These are phyloP conservation scores for Leavenworthia alabamica DNA, from an alignment of 345 rosid species.

Conservation along the genomic window DNA sequence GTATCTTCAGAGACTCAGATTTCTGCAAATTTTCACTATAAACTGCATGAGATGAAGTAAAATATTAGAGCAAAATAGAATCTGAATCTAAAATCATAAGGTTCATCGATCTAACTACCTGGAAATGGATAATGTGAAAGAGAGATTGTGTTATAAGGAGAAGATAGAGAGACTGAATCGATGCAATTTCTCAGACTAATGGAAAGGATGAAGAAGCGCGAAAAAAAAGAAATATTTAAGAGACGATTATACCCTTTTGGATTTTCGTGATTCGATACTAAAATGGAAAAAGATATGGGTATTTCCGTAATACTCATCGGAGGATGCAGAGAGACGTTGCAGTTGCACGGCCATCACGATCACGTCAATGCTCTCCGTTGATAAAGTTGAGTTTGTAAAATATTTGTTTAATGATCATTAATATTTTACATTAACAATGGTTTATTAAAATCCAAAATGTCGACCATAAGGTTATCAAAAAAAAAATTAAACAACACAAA, in stretches of 20 bases:
- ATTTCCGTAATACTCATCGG: background rate
- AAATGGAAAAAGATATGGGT: constrained; percentile 1
- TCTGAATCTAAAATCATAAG: background rate
- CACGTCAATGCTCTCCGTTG: constrained; percentile 16
- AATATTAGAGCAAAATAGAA: background rate
- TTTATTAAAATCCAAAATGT: background rate
- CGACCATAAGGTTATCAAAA: background rate
- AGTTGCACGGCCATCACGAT: constrained; percentile 22
- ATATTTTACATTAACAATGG: background rate
- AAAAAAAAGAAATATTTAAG: constrained; percentile 7
- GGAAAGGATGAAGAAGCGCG: constrained; percentile 27
- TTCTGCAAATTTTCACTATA: background rate
- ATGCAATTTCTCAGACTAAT: constrained; percentile 2
- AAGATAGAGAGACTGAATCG: background rate
- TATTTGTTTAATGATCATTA: background rate
- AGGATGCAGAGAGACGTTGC: constrained; percentile 24
- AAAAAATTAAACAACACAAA: background rate
- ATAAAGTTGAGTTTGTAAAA: background rate
- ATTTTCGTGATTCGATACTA: background rate
- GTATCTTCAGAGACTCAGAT: background rate
- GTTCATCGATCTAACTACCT: background rate
- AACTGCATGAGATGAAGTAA: background rate
- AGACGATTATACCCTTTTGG: constrained; percentile 19
- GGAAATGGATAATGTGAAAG: background rate
- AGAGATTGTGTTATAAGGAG: background rate